phyloP scores from a whole-genome alignment of 164 flowering plant species.

The Aristolochia californica region DNA sequence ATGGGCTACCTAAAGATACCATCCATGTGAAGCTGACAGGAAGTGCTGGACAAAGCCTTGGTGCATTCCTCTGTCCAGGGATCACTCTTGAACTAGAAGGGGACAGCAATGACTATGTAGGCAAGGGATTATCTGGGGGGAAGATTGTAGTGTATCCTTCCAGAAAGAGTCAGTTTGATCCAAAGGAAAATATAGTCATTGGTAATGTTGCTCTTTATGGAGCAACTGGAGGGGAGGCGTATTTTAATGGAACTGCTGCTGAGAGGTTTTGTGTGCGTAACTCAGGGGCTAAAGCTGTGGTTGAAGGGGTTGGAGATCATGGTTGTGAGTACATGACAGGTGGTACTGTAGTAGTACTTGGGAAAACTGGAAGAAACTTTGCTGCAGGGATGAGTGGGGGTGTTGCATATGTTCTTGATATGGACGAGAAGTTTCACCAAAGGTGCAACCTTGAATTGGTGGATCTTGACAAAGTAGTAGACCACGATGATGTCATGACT shows the following conservation, averaged over 20 bases:
- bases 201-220: slow-evolving; percentile 99
- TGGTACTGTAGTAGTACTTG: slow-evolving; percentile 92
- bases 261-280: slow-evolving; percentile 98
- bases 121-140: slow-evolving; percentile 97
- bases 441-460: slow-evolving; percentile 87
- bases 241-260: slow-evolving; percentile 99
- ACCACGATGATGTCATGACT: slow-evolving; percentile 72
- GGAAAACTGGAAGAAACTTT: slow-evolving; percentile 94
- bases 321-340: slow-evolving; percentile 99
- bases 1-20: slow-evolving; percentile 82
- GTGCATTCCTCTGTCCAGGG: slow-evolving; percentile 96
- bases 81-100: slow-evolving; percentile 95
- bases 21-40: slow-evolving; percentile 81
- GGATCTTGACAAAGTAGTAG: slow-evolving; percentile 96
- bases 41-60: slow-evolving; percentile 99
- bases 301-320: slow-evolving; percentile 99
- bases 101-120: slow-evolving; percentile 98
- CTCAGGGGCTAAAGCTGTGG: slow-evolving; percentile 94
- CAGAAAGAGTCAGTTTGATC: slow-evolving; percentile 70
- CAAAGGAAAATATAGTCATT: slow-evolving; percentile 91
- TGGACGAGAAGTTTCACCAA: slow-evolving; percentile 52
- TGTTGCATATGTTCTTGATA: slow-evolving; percentile 87
- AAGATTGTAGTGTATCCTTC: slow-evolving; percentile 97
- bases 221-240: slow-evolving; percentile 87
- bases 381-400: slow-evolving; percentile 99